These are phyloP conservation scores for Trametes gibbosa DNA, from an alignment of 768 basidiomycete genomes.

Conservation along the genomic window DNA sequence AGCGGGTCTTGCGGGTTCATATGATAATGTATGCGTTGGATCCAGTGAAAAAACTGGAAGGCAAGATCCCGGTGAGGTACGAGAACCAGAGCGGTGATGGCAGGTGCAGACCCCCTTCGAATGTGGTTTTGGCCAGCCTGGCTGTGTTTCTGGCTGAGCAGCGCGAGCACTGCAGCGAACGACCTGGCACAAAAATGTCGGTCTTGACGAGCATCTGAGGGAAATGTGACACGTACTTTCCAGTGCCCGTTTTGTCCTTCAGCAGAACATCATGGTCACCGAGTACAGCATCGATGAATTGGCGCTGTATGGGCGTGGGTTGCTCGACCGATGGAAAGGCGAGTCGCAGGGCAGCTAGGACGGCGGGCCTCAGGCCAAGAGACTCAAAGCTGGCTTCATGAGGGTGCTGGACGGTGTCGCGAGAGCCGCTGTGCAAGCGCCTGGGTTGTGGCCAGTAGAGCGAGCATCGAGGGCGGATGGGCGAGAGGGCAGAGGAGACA, in stretches of 20 bases:
- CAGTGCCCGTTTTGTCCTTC: constrained; percentile 71
- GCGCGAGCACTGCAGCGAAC: constrained; percentile 64
- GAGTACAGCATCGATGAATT: constrained; percentile 61
- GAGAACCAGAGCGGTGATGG: constrained; percentile 51
- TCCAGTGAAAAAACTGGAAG: constrained; percentile 65
- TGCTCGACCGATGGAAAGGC: constrained; percentile 61
- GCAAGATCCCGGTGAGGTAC: constrained; percentile 76
- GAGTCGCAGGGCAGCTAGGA: constrained; percentile 46
- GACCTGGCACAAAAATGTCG: constrained; percentile 48
- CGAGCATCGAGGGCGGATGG: neutral
- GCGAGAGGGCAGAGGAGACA: neutral
- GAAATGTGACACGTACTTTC: constrained; percentile 55
- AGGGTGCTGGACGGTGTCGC: constrained; percentile 9
- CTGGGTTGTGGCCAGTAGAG: neutral
- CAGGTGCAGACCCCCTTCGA: neutral
- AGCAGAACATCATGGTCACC: constrained; percentile 58
- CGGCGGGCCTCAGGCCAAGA: constrained; percentile 49
- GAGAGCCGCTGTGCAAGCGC: constrained; percentile 5
- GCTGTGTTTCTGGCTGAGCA: constrained; percentile 45
- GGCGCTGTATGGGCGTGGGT: constrained; percentile 59
- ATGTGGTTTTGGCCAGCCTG: constrained; percentile 12
- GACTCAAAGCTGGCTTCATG: constrained; percentile 41
- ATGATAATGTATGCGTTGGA: constrained; percentile 44
- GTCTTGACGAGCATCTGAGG: neutral
- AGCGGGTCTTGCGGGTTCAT: constrained; percentile 29